Percentiles rank a stretch among this genome's conserved stretches.
phyloP scores from a whole-genome alignment of 2,329 filamentous ascomycete genomes.

The Arthrobotrys conoides region DNA sequence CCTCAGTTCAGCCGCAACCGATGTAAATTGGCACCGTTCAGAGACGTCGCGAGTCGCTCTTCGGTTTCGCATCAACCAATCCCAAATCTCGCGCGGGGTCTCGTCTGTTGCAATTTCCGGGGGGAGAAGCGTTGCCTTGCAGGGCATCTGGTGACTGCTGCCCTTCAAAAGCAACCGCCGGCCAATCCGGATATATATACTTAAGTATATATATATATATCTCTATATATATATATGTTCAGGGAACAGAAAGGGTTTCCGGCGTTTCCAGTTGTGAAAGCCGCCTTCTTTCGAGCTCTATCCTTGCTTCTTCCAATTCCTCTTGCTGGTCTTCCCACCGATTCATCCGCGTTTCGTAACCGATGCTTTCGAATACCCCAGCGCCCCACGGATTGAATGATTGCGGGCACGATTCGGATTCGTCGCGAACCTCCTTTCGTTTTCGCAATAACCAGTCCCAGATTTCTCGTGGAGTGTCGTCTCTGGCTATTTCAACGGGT shows the following conservation, averaged over 20 bases:
- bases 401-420: conserved; percentile 38
- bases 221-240: too few relatives aligned
- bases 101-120: conserved; percentile 8
- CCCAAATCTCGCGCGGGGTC: conserved; percentile 15
- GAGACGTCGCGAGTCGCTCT: neutral
- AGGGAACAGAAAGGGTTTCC: conserved; percentile 8
- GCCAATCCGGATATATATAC: neutral
- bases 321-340: conserved; percentile 54
- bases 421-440: conserved; percentile 50
- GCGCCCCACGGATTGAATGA: conserved; percentile 48
- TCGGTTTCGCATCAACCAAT: conserved; percentile 28
- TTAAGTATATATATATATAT: too few relatives aligned
- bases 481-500: conserved; percentile 51
- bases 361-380: conserved; percentile 40
- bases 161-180: neutral
- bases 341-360: conserved; percentile 51
- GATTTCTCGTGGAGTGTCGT: conserved; percentile 48
- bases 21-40: neutral
- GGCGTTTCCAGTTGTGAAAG: conserved; percentile 23
- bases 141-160: conserved; percentile 15
- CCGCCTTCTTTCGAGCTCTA: conserved; percentile 30
- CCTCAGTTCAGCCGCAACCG: neutral
- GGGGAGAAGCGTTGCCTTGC: conserved; percentile 25
- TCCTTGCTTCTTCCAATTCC: conserved; percentile 29
- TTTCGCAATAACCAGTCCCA: conserved; percentile 56